Evolutionary conservation across 192 early-diverging fungal species (phyloP).

Genomic region (Coemansia javaensis): DNA sequence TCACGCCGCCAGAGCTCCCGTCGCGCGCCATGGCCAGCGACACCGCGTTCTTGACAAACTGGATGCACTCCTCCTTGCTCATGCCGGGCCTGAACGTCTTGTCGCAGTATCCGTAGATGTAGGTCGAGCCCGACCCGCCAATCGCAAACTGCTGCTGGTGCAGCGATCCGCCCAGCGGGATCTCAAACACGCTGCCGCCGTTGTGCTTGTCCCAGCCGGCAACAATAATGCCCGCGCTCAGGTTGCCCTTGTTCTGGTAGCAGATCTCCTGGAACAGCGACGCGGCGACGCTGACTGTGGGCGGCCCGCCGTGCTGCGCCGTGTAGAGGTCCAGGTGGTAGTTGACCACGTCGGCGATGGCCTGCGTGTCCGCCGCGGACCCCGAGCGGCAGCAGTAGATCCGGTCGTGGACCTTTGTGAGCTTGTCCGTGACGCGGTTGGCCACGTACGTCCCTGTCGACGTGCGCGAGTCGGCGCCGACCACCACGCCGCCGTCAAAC

Average conservation of each 20-base stretch:
- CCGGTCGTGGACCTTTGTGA: slow-evolving; percentile 89
- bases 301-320: slow-evolving; percentile 78
- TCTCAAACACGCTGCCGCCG: slow-evolving; percentile 82
- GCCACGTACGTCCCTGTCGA: slow-evolving; percentile 94
- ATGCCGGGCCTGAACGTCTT: slow-evolving; percentile 73
- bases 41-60: slow-evolving; percentile 93
- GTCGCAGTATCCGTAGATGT: slow-evolving; percentile 99
- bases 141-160: slow-evolving; percentile 91
- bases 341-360: slow-evolving; percentile 93
- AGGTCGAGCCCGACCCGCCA: slow-evolving; percentile 92
- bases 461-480: slow-evolving; percentile 97
- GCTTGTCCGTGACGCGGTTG: slow-evolving; percentile 97
- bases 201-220: slow-evolving; percentile 94
- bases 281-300: slow-evolving; percentile 82
- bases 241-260: slow-evolving; percentile 86
- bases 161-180: slow-evolving; percentile 89
- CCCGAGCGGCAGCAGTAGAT: slow-evolving; percentile 99
- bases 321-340: slow-evolving; percentile 92
- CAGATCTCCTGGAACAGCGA: slow-evolving; percentile 89
- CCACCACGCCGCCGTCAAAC: slow-evolving; percentile 86
- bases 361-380: slow-evolving; percentile 97
- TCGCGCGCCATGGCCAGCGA: slow-evolving; percentile 93
- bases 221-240: slow-evolving; percentile 93
- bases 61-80: slow-evolving; percentile 79
- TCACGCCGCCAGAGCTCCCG: slow-evolving; percentile 93